Conservation (phyloP, 1,284 basidiomycete species). For the Cryptococcus hybrid region DNA sequence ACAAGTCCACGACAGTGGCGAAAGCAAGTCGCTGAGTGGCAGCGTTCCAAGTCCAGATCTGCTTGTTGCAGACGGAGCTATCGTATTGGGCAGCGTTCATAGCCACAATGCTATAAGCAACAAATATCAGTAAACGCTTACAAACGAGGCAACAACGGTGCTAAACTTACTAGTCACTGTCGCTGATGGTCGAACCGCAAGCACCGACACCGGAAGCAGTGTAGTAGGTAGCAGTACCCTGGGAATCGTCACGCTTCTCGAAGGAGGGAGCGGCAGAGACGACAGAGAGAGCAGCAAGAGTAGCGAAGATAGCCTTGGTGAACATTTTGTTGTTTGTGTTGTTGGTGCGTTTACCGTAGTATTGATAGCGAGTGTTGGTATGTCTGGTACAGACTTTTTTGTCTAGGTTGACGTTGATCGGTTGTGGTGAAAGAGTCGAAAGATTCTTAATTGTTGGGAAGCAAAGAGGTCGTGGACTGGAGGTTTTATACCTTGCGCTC, state of each 20-base stretch:
- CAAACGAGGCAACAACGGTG: background rate
- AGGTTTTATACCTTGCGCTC: background rate
- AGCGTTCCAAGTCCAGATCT: slow-evolving; percentile 64
- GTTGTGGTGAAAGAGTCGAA: background rate
- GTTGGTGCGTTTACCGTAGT: background rate
- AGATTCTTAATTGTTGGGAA: background rate
- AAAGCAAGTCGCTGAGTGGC: slow-evolving; percentile 58
- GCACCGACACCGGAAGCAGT: slow-evolving; percentile 26
- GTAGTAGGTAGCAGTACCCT: slow-evolving; percentile 30
- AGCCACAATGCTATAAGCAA: slow-evolving; percentile 32
- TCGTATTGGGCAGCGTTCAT: slow-evolving; percentile 36
- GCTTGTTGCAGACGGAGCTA: slow-evolving; percentile 57
- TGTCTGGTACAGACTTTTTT: background rate
- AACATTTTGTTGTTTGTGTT: slow-evolving; percentile 10
- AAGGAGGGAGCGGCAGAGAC: slow-evolving; percentile 14
- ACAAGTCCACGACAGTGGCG: slow-evolving; percentile 60
- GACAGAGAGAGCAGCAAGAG: slow-evolving; percentile 12
- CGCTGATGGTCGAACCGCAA: slow-evolving; percentile 28
- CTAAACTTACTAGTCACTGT: slow-evolving; percentile 18
- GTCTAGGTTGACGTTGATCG: background rate
- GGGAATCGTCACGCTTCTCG: slow-evolving; percentile 10
- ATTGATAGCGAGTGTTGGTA: background rate
- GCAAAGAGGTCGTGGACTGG: background rate
- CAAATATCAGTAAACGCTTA: background rate
- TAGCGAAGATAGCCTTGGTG: slow-evolving; percentile 13